Percentiles rank a stretch among this genome's conserved stretches.
Evolutionary conservation across 2,329 filamentous ascomycete genomes (phyloP).

Genomic region (Arachnopeziza araneosa): DNA sequence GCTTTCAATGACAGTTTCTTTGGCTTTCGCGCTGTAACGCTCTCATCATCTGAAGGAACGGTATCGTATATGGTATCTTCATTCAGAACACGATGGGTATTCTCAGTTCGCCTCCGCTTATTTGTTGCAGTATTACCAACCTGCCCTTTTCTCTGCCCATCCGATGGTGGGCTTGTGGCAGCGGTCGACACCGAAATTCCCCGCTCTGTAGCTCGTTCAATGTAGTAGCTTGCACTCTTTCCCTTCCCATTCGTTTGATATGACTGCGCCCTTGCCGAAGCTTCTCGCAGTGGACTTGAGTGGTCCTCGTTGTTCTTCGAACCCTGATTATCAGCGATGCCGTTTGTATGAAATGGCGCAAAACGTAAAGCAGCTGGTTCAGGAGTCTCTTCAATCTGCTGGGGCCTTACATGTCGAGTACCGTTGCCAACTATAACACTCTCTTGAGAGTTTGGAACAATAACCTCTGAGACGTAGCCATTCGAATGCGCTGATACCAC

Average conservation of each 20-base stretch:
- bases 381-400: slow-evolving; percentile 8
- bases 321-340: slow-evolving; percentile 15
- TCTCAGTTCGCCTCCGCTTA: slow-evolving; percentile 1
- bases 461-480: not conserved
- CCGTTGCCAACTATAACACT: slow-evolving; percentile 11
- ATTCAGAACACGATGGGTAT: slow-evolving; percentile 3
- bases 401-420: slow-evolving; percentile 20
- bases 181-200: slow-evolving; percentile 24
- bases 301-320: slow-evolving; percentile 1
- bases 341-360: slow-evolving; percentile 3
- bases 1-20: slow-evolving; percentile 8
- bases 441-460: slow-evolving; percentile 21
- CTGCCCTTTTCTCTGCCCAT: slow-evolving; percentile 5
- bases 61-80: slow-evolving; percentile 24
- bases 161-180: slow-evolving; percentile 24
- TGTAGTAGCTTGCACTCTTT: slow-evolving; percentile 24
- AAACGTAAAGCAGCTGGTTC: slow-evolving; percentile 8
- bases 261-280: slow-evolving; percentile 8
- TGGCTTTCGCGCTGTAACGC: slow-evolving; percentile 12
- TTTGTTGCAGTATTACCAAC: not conserved
- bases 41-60: slow-evolving; percentile 22
- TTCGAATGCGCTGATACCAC: slow-evolving; percentile 3
- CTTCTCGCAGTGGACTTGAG: slow-evolving; percentile 13
- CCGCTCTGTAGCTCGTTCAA: slow-evolving; percentile 20
- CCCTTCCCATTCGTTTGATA: slow-evolving; percentile 6